These are phyloP conservation scores for Hibiscus trionum DNA, from an alignment of 345 rosid genomes.

Conservation along the genomic window DNA sequence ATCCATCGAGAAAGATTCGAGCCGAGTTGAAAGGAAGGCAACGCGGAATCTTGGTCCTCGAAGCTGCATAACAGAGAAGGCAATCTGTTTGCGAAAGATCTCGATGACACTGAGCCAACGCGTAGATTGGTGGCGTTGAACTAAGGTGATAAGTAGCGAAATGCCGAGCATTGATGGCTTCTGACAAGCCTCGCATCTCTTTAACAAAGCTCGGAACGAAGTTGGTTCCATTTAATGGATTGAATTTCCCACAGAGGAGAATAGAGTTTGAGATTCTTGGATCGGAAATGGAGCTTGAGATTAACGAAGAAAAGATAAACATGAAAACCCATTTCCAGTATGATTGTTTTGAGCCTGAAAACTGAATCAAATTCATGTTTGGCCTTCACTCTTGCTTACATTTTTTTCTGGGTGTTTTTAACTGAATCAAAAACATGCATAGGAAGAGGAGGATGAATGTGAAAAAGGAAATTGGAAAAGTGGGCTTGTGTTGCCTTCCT, in stretches of 20 bases:
- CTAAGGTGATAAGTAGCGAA: conserved; percentile 28
- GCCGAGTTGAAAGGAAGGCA: conserved; percentile 47
- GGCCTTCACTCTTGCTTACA: neutral
- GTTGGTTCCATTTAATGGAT: neutral
- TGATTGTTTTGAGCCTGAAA: neutral
- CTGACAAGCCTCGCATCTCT: conserved; percentile 35
- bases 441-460: no score
- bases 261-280: conserved; percentile 34
- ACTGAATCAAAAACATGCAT: no score
- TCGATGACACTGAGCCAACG: conserved; percentile 46
- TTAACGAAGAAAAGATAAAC: conserved; percentile 1
- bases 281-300: conserved; percentile 20
- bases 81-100: conserved; percentile 61
- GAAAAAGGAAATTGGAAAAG: no score
- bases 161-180: conserved; percentile 16
- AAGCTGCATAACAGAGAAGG: conserved; percentile 48
- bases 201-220: conserved; percentile 35
- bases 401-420: no score
- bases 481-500: no score
- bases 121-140: conserved; percentile 21
- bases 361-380: conserved; percentile 2
- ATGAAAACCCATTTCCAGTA: conserved; percentile 4
- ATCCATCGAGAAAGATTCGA: conserved; percentile 53
- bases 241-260: conserved; percentile 28
- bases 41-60: conserved; percentile 47